Base-by-base conservation (phyloP, 805 yeast genomes). In the Grigorovia jiainica region DNA sequence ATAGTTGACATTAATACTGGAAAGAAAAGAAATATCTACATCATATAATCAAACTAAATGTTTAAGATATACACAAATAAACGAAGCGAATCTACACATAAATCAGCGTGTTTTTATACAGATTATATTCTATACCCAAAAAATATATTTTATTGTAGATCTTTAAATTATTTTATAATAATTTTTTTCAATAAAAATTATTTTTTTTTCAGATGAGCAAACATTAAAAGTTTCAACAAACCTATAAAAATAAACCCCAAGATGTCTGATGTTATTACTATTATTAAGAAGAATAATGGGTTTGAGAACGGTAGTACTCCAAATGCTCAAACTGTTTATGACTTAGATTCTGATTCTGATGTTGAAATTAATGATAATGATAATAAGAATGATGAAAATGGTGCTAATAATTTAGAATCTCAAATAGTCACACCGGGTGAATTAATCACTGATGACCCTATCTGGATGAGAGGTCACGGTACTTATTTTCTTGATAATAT, bases 401-500 rank as follows among this genome's bases (percentile, higher is more conserved):
- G 50, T 1, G 58, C 53, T 29, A 49, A 42, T 16, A 52, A 55
- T 4, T 57, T 51, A 7, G 33, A 23, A 6, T 45, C 63, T 15
- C 62, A 61, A 36, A 63, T 92, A 8, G 95, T 90, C 16, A 87
- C 97, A 1, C 98, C 98, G 0, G 98, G 98, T 8, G 97, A 92
- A 59, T 66, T 89, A 39, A 84, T 92, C n/a, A 92, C 97, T 0
- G 92, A 85, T 51, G 97, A 92, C 55, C 85, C 95, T 6, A 73
- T 81, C 2, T 92, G 97, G 97, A 92, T 92, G 98, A 76, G 95
- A 57, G 98, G 98, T 24, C 98, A 90, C 57, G 98, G 98, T 5
- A 92, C 97, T 0, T 92, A 87, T 60, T 76, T 80, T 50, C 65
- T 82, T 32, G 78, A 77, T 27, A 82, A 81, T 49, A 68, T 73